phyloP scores from a whole-genome alignment of 2,329 filamentous ascomycete species.

The Rutstroemia sydowiana region DNA sequence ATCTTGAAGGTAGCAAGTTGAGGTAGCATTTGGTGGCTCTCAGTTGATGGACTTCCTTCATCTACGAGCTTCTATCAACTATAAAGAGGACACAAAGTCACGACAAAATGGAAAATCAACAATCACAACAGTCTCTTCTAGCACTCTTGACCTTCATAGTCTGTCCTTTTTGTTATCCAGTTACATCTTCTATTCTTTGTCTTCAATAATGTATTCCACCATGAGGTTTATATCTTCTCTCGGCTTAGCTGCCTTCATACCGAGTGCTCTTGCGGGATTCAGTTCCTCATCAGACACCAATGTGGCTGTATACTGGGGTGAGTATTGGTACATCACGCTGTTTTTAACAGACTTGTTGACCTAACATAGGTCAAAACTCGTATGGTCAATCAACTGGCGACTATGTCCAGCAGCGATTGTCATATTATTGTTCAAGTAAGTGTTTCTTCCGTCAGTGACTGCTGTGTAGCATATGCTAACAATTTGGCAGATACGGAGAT shows the following conservation, averaged over 20 bases:
- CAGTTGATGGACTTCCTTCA: too few relatives aligned
- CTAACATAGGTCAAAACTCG: slow-evolving; percentile 58
- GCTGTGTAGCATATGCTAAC: slow-evolving; percentile 6
- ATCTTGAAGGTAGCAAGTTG: too few relatives aligned
- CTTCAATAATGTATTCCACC: slow-evolving; percentile 10
- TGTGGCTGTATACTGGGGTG: slow-evolving; percentile 61
- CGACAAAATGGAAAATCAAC: too few relatives aligned
- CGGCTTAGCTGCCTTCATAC: slow-evolving; percentile 15
- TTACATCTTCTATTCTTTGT: too few relatives aligned
- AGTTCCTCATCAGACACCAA: slow-evolving; percentile 40
- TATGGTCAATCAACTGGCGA: slow-evolving; percentile 37
- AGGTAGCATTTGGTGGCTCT: too few relatives aligned
- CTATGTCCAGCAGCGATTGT: slow-evolving; percentile 46
- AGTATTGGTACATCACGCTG: too few relatives aligned
- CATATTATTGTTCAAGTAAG: slow-evolving; percentile 52
- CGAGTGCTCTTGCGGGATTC: slow-evolving; percentile 34
- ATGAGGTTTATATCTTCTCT: slow-evolving; percentile 5
- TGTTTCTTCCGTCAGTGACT: slow-evolving; percentile 7
- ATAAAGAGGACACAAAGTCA: too few relatives aligned
- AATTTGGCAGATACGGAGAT: slow-evolving; percentile 36
- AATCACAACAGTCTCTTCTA: too few relatives aligned
- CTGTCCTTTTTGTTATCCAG: too few relatives aligned
- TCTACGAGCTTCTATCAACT: too few relatives aligned
- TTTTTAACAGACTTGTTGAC: too few relatives aligned
- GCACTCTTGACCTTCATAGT: too few relatives aligned